Evolutionary conservation across 805 yeast species (phyloP).

Genomic region (Ogataea naganishii): DNA sequence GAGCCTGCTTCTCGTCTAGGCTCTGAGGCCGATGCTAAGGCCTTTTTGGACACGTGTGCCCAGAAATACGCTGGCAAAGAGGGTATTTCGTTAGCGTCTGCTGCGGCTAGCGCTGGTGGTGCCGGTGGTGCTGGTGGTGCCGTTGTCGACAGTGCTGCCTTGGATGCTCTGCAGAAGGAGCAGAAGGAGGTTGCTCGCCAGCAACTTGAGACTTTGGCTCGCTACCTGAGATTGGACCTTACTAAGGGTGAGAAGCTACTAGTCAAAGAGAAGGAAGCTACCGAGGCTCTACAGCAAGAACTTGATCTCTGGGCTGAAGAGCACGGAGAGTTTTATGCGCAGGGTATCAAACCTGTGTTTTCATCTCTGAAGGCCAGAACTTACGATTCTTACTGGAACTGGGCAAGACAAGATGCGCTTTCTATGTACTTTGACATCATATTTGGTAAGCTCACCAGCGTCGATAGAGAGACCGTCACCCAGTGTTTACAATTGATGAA

Average conservation of each 20-base stretch:
- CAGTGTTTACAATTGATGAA: constrained; percentile 97
- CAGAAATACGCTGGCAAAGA: constrained; percentile 78
- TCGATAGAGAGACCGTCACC: constrained; percentile 92
- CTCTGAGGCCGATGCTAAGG: constrained; percentile 83
- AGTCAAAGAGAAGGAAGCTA: constrained; percentile 78
- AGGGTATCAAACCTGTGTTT: constrained; percentile 85
- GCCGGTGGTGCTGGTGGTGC: constrained; percentile 71
- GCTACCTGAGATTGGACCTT: constrained; percentile 88
- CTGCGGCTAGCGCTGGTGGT: constrained; percentile 43
- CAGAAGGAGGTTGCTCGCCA: constrained; percentile 64
- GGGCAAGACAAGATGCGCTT: constrained; percentile 97
- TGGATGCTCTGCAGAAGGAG: constrained; percentile 72
- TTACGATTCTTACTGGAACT: constrained; percentile 98
- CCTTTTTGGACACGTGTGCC: constrained; percentile 73
- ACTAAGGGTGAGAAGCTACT: constrained; percentile 84
- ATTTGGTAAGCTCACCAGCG: constrained; percentile 82
- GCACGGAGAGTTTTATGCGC: constrained; percentile 88
- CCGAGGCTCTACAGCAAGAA: constrained; percentile 76
- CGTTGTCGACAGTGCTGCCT: constrained; percentile 90
- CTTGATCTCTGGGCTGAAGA: constrained; percentile 86
- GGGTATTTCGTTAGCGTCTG: constrained; percentile 69
- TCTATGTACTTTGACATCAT: constrained; percentile 92
- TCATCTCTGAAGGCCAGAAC: constrained; percentile 90
- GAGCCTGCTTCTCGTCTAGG: constrained; percentile 91
- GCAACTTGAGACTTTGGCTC: constrained; percentile 87